These are phyloP conservation scores for Beauveria varroae DNA, from an alignment of 2,329 filamentous ascomycete genomes.

Conservation along the genomic window DNA sequence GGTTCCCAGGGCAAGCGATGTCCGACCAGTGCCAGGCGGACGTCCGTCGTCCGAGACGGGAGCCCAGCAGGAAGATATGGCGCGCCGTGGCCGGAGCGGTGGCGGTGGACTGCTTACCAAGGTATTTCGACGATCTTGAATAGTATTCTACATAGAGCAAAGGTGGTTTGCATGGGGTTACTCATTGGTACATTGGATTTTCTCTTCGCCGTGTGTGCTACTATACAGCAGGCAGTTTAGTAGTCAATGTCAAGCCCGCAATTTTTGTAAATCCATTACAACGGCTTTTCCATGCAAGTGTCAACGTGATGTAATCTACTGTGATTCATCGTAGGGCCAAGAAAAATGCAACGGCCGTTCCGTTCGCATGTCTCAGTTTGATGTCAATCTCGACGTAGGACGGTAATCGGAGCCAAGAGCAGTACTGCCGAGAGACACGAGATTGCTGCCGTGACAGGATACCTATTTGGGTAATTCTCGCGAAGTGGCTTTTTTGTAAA, in stretches of 20 bases:
- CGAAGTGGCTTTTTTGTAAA: neutral
- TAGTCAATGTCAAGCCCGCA: neutral
- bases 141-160: neutral
- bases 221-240: neutral
- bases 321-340: neutral
- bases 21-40: conserved; percentile 13
- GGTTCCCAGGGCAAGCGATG: conserved; percentile 21
- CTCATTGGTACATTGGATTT: neutral
- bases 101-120: conserved; percentile 27
- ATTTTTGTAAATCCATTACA: neutral
- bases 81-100: conserved; percentile 20
- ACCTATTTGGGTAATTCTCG: conserved; percentile 7
- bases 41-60: conserved; percentile 15
- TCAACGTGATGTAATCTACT: neutral
- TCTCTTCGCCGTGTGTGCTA: neutral
- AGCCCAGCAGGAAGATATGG: conserved; percentile 13
- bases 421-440: neutral
- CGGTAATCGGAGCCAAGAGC: neutral
- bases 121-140: conserved; percentile 24
- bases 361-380: neutral
- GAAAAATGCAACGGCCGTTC: neutral
- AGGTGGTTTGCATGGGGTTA: neutral
- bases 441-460: neutral
- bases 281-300: no score
- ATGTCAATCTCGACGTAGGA: neutral